Evolutionary conservation across 495 filamentous ascomycete genomes (phyloP).

Genomic region (Penicillium coffeae): DNA sequence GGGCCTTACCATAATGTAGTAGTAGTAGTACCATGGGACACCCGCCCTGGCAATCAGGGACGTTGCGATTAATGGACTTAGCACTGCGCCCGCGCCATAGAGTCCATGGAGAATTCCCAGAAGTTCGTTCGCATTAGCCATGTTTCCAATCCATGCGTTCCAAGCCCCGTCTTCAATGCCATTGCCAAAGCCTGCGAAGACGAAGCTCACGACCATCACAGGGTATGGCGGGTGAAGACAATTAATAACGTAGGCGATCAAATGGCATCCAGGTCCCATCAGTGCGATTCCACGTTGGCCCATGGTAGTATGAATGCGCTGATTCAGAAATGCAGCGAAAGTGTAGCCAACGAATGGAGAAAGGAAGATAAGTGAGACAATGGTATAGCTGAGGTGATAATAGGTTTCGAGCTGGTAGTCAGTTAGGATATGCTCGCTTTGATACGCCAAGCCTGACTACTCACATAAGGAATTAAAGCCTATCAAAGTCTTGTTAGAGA

Average conservation of each 20-base stretch:
- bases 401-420: slow-evolving; percentile 52
- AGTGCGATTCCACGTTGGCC: slow-evolving; percentile 75
- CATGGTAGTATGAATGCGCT: slow-evolving; percentile 51
- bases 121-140: slow-evolving; percentile 59
- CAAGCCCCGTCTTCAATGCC: slow-evolving; percentile 59
- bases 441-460: background rate
- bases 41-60: slow-evolving; percentile 48
- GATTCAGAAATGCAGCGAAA: slow-evolving; percentile 53
- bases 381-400: slow-evolving; percentile 54
- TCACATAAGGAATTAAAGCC: slow-evolving; percentile 60
- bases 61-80: slow-evolving; percentile 56
- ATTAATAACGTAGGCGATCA: slow-evolving; percentile 61
- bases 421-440: too few species aligned
- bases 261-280: slow-evolving; percentile 58
- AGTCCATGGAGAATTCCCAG: slow-evolving; percentile 56
- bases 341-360: slow-evolving; percentile 59
- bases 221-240: slow-evolving; percentile 57
- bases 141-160: slow-evolving; percentile 63
- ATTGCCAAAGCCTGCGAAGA: slow-evolving; percentile 61
- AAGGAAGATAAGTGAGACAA: slow-evolving; percentile 62
- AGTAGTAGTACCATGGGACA: slow-evolving; percentile 56
- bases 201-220: slow-evolving; percentile 53
- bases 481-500: slow-evolving; percentile 14
- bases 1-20: slow-evolving; percentile 55
- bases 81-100: slow-evolving; percentile 55